Percentiles rank a stretch among this genome's conserved stretches.
Conservation (phyloP, 2,329 filamentous ascomycete genomes). For the Leptographium lundbergii region DNA sequence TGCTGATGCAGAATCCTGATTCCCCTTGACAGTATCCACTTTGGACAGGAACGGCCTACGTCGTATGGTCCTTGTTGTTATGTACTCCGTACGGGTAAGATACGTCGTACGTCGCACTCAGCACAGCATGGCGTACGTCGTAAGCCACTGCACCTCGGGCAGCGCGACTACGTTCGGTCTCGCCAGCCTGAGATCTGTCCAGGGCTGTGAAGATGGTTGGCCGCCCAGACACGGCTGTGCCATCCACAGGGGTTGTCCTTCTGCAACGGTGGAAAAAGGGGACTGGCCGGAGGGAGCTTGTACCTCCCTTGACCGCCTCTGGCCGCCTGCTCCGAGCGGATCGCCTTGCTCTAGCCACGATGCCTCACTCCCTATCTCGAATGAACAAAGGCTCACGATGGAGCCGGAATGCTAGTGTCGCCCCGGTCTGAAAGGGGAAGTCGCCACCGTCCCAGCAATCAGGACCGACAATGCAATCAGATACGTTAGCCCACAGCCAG, state of each 20-base stretch:
- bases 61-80: no score
- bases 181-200: no score
- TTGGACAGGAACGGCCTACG: not conserved
- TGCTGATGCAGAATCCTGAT: not conserved
- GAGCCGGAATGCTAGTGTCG: not conserved
- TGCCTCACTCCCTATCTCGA: not conserved
- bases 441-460: not conserved
- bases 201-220: not conserved
- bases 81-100: no score
- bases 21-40: not conserved
- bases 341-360: not conserved
- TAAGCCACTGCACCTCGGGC: not conserved
- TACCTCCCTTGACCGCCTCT: not conserved
- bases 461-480: not conserved
- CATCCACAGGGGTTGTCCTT: conserved; percentile 23
- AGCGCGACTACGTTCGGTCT: no score
- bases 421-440: not conserved
- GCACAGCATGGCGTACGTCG: not conserved
- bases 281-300: no score
- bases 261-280: not conserved
- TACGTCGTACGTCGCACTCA: not conserved
- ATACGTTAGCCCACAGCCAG: not conserved
- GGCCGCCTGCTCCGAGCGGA: not conserved
- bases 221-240: not conserved
- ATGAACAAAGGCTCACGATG: not conserved